Evolutionary conservation across 1,284 basidiomycete species (phyloP), one percentile per base, ranked within the genome.

Genomic region (Tilletia walkeri): DNA sequence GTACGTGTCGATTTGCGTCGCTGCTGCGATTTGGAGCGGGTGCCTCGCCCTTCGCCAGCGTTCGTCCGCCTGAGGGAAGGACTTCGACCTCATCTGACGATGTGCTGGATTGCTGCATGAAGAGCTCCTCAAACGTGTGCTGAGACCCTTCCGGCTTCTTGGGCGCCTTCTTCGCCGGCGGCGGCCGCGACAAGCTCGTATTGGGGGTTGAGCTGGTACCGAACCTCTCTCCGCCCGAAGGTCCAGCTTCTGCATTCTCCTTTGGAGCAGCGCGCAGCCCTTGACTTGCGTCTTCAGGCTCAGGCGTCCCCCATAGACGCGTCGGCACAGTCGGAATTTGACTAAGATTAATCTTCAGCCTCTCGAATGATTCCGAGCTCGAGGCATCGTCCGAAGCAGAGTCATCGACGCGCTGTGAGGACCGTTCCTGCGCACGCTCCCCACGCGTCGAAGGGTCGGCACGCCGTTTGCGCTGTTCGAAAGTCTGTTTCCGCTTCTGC

Each of bases 211-310:
- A 9, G 16, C 20, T n/a, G 34, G 16, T 12, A 30, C 20, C 34
- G 20, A 10, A 4, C 20, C 4, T 24, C 24, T 20, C n/a, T 14
- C 20, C 5, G 34, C 20, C 24, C 14, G 18, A 30, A 14, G 54
- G 54, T 14, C 24, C 34, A 24, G 4, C 16, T 10, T 56, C 54
- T 14, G n/a, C 34, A 14, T 24, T 30, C 12, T 45, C 41, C 41
- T 30, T 56, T 12, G 54, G 54, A 24, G 54, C 54, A 24, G 54
- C 54, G 34, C 54, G 54, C 12, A 56, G 54, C 24, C 54, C 54
- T 34, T 56, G 54, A 5, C 16, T 56, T 5, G 54, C 54, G 34
- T 56, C 54, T 24, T 56, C 54, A 14, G 59, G 59, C 10, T 12
- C 34, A 4, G 59, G 59, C 16, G 36, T 63, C 3, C 59, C 59